Evolutionary conservation across 345 rosid genomes (phyloP), one percentile per base, ranked within the genome.

Genomic region (Melaleuca quinquenervia): DNA sequence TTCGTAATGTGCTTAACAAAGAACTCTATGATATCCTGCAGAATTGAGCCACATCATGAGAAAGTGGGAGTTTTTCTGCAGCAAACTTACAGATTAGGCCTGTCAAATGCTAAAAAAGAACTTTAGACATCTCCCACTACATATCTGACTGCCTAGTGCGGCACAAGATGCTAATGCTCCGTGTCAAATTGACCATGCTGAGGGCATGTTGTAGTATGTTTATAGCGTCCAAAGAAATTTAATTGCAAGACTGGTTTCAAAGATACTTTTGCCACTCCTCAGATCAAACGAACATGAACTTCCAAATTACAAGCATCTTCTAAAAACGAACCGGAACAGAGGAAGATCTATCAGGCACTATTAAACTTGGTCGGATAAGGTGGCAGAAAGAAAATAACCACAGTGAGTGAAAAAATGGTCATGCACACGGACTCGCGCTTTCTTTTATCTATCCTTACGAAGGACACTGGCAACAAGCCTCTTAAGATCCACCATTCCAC

Each of bases 11-110:
- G 92, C 85, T 44, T 91, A 3, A 88, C 94, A 89, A 97, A 97
- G 90, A 95, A 96, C 1, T 96, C 95, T 52, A 91, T 91, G 49
- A 97, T 92, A 50, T 97, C 98, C 98, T 95, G 94, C 84, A 89
- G 51, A 87, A 83, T 29, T 36, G 53, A 70, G 80, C 80, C 4
- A 6, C 80, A 36, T 8, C 80, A 70, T 70, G 80, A 70, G 26
- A 36, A 70, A 18, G 80, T 64, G 78, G 80, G 80, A 70, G 26
- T 36, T 48, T 36, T 32, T 36, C 80, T 70, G 14, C 80, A 70
- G 4, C 14, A 0, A 70, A 36, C 26, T 8, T 18, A 36, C 24
- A 70, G 24, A 36, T 70, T 48, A 36, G 48, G 80, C 48, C 44
- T 36, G 8, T 36, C 7, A 70, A 70, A 48, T 70, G 80, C 48